Evolutionary conservation across 305 asterid genomes (phyloP), one percentile per base, ranked within the genome.

Genomic region (Rubia tinctorum): DNA sequence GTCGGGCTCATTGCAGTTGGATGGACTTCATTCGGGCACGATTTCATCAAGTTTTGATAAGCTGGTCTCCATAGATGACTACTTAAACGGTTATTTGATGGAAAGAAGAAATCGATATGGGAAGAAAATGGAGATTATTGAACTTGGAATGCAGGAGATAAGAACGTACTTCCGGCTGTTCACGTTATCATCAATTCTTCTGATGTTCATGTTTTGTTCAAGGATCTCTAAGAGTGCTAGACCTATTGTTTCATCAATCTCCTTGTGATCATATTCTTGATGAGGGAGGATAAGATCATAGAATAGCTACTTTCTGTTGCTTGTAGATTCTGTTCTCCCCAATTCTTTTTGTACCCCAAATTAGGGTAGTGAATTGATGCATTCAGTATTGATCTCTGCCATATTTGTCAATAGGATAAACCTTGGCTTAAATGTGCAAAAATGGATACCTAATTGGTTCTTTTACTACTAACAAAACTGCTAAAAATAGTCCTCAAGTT

Each of bases 191-290:
- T 34, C 39, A 34, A 34, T 34, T 34, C 39, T 34, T 34, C 39
- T 34, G 39, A 64, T 95, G 87, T 95, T 92, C 87, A 90, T 95
- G 99, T 95, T 95, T 73, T 95, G 99, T 86, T 90, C 97, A 20
- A 95, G 99, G 84, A 92, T 92, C 82, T 77, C 96, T 71, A 95
- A 92, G 91, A 86, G 84, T 79, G 79, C 90, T 43, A 81, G 99
- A 65, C 98, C 95, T 69, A 73, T 89, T 81, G 93, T 90, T 78
- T 81, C 99, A 47, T 86, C 96, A 62, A 85, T 89, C 77, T 73
- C 96, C 69, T 84, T 82, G 68, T 88, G 82, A 88, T 75, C 39
- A 71, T 30, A 30, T 64, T 68, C n/a, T 53, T 53, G 75, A 23
- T 14, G 40, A 27, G 43, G 37, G 17, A 3, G 55, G 18, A 2